These are phyloP conservation scores for Astragalus membranaceus DNA, from an alignment of 306 rosid species.

Conservation along the genomic window DNA sequence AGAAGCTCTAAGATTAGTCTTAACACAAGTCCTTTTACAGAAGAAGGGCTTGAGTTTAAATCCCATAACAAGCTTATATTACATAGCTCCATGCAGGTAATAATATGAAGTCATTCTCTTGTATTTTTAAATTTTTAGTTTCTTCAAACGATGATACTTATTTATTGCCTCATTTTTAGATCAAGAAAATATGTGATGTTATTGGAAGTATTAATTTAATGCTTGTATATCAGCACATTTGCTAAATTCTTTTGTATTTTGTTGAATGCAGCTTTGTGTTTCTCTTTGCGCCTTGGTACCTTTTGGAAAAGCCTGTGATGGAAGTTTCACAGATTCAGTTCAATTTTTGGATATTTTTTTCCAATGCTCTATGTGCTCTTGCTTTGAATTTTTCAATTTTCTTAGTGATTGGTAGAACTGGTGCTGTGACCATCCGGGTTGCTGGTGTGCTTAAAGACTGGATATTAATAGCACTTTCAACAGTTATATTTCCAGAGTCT, in stretches of 20 bases:
- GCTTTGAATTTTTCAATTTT: conserved; percentile 95
- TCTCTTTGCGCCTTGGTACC: conserved; percentile 85
- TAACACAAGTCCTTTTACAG: conserved; percentile 92
- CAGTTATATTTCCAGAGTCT: conserved; percentile 90
- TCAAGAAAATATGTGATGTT: too few species aligned
- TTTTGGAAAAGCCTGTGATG: conserved; percentile 81
- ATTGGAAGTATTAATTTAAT: not conserved
- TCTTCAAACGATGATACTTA: not conserved
- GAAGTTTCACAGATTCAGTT: conserved; percentile 82
- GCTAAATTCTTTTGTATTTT: conserved; percentile 11
- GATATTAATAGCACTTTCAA: conserved; percentile 93
- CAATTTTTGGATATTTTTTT: conserved; percentile 90
- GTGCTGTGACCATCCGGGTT: conserved; percentile 91
- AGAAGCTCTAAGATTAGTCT: conserved; percentile 92
- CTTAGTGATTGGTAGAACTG: conserved; percentile 91
- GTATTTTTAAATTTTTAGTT: not conserved
- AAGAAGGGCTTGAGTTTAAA: conserved; percentile 90
- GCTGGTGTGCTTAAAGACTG: conserved; percentile 97
- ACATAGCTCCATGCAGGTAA: conserved; percentile 99
- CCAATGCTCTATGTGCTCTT: conserved; percentile 87
- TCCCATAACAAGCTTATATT: conserved; percentile 89
- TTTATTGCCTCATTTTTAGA: not conserved
- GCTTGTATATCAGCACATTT: not conserved
- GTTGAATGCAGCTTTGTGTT: conserved; percentile 70
- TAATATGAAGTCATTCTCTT: too few species aligned